Percentiles rank a stretch among this genome's conserved stretches.
Conservation (phyloP, 83 land plant species). For the Picea engelmannii region DNA sequence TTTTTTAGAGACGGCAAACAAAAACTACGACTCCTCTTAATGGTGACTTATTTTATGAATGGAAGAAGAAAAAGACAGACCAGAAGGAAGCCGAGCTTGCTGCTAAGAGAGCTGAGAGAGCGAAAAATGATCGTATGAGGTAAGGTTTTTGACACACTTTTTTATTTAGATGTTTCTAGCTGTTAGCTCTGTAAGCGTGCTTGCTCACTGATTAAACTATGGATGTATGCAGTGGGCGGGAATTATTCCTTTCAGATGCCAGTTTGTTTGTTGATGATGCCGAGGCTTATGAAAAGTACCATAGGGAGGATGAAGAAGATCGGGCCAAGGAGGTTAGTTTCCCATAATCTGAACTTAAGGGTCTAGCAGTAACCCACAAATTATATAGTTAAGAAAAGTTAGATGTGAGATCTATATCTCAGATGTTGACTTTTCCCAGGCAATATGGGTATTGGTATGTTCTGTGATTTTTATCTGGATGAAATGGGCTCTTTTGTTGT, state of each 20-base stretch:
- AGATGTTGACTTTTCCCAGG: background rate
- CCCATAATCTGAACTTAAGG: background rate
- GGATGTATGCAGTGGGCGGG: conserved; percentile 83
- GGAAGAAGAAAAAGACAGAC: conserved; percentile 87
- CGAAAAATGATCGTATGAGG: conserved; percentile 99
- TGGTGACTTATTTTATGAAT: conserved; percentile 80
- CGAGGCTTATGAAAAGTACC: conserved; percentile 92
- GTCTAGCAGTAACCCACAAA: background rate
- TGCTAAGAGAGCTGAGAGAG: conserved; percentile 88
- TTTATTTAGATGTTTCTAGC: background rate
- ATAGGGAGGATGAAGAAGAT: conserved; percentile 72
- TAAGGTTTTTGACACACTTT: conserved; percentile 15
- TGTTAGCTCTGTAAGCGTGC: background rate
- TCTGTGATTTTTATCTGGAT: background rate
- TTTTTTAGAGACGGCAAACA: conserved; percentile 68
- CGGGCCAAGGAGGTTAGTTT: conserved; percentile 31
- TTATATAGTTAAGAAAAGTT: background rate
- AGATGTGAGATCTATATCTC: background rate
- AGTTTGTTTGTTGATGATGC: conserved; percentile 99
- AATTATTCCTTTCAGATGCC: conserved; percentile 90
- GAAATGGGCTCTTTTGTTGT: background rate
- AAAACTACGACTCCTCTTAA: conserved; percentile 81
- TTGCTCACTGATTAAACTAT: conserved; percentile 1
- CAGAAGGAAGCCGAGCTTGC: conserved; percentile 83
- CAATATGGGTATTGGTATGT: background rate